Percentiles rank a stretch among this genome's conserved stretches.
Evolutionary conservation across 108 stramenopile genomes (phyloP).

Genomic region (Nannochloropsis oceanica): DNA sequence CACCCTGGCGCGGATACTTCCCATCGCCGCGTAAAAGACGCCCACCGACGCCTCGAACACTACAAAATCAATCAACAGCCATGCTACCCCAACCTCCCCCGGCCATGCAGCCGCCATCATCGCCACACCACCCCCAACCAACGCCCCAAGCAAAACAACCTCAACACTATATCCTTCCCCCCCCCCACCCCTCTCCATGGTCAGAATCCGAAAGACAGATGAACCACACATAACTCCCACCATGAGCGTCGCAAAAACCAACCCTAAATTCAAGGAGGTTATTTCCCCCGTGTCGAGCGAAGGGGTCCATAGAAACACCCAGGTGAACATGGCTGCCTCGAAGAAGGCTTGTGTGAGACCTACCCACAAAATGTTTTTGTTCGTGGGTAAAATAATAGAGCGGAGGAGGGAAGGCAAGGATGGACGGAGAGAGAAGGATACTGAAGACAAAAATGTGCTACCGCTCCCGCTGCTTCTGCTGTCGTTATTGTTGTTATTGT

Average conservation of each 20-base stretch:
- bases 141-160: background rate
- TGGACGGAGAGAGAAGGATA: background rate
- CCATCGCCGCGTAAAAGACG: constrained; percentile 87
- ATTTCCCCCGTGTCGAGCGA: constrained; percentile 37
- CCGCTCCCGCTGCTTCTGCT: no score
- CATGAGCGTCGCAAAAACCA: constrained; percentile 86
- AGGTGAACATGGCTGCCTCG: constrained; percentile 91
- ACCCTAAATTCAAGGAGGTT: constrained; percentile 43
- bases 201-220: constrained; percentile 52
- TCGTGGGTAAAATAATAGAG: constrained; percentile 46
- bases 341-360: constrained; percentile 78
- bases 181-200: background rate
- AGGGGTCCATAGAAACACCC: constrained; percentile 88
- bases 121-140: background rate
- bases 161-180: background rate
- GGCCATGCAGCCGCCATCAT: background rate
- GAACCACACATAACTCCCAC: constrained; percentile 72
- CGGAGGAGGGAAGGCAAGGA: background rate
- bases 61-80: constrained; percentile 60
- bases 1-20: constrained; percentile 80
- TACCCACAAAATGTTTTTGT: constrained; percentile 62
- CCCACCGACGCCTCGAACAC: constrained; percentile 91
- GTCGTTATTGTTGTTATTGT: no score
- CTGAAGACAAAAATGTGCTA: background rate
- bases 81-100: background rate